Conservation (phyloP, 2,329 filamentous ascomycete genomes). For the Hymenoscyphus fructigenus region DNA sequence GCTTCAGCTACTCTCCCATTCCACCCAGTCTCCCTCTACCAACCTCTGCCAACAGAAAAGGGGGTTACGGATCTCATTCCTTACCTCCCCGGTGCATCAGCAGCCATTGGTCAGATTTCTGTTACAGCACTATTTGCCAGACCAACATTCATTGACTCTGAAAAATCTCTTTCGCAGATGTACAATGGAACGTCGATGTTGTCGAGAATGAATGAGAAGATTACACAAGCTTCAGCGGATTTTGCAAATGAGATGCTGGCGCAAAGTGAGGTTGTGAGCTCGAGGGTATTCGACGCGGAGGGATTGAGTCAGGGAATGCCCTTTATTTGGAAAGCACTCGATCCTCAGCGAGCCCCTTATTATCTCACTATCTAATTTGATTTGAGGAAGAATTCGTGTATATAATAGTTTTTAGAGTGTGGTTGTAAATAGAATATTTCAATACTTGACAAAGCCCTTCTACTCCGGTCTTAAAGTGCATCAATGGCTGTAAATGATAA, state of each 20-base stretch:
- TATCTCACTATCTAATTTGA: slow-evolving; percentile 9
- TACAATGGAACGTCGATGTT: slow-evolving; percentile 42
- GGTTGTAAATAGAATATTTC: too few species aligned
- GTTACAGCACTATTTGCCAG: slow-evolving; percentile 44
- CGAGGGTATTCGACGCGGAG: slow-evolving; percentile 42
- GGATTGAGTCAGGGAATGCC: slow-evolving; percentile 49
- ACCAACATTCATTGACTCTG: slow-evolving; percentile 39
- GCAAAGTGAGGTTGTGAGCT: slow-evolving; percentile 41
- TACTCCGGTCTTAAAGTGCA: too few species aligned
- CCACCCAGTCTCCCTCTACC: slow-evolving; percentile 43
- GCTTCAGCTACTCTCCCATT: slow-evolving; percentile 40
- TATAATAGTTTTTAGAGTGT: not conserved
- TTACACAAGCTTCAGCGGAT: slow-evolving; percentile 35
- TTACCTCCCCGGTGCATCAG: slow-evolving; percentile 38
- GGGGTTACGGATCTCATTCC: slow-evolving; percentile 39
- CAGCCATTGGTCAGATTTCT: slow-evolving; percentile 40
- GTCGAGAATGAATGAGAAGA: slow-evolving; percentile 35
- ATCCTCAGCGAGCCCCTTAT: slow-evolving; percentile 18
- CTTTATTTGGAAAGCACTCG: slow-evolving; percentile 39
- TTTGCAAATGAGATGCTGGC: slow-evolving; percentile 41
- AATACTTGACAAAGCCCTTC: too few species aligned
- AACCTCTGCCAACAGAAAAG: slow-evolving; percentile 42
- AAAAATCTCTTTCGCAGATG: slow-evolving; percentile 43
- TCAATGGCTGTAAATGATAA: too few species aligned
- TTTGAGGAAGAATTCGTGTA: not conserved